Percentiles rank a stretch among this genome's conserved stretches.
phyloP scores from a whole-genome alignment of 495 filamentous ascomycete genomes.

The Hypoxylon rickii region DNA sequence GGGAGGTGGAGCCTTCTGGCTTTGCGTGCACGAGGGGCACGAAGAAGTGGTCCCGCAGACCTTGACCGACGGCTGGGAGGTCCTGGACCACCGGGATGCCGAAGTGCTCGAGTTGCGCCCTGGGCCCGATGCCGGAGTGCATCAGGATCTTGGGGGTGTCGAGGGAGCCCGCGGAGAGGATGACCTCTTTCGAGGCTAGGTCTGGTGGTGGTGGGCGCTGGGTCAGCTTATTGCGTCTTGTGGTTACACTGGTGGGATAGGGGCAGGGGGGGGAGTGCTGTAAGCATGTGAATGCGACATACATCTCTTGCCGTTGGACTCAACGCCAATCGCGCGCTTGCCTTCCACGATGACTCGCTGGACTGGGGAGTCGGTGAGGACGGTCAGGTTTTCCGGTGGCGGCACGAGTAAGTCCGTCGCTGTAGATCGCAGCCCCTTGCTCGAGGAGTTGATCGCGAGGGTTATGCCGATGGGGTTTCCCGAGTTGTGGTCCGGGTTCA shows the following conservation, averaged over 20 bases:
- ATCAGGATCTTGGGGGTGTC: slow-evolving; percentile 65
- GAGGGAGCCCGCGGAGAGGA: slow-evolving; percentile 61
- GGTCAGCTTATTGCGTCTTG: too few relatives aligned
- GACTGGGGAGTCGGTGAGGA: slow-evolving; percentile 55
- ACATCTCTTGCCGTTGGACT: slow-evolving; percentile 42
- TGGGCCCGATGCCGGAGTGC: slow-evolving; percentile 67
- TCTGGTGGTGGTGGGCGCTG: too few relatives aligned
- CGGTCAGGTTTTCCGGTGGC: slow-evolving; percentile 54
- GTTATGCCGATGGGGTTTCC: slow-evolving; percentile 65
- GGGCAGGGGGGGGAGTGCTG: background rate
- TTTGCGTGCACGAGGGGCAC: slow-evolving; percentile 35
- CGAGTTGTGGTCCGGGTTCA: slow-evolving; percentile 62
- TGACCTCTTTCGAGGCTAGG: slow-evolving; percentile 60
- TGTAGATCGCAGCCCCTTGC: slow-evolving; percentile 55
- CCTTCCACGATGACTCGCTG: slow-evolving; percentile 56
- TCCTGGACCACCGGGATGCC: slow-evolving; percentile 57
- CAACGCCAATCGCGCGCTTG: slow-evolving; percentile 57
- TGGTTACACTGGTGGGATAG: too few relatives aligned
- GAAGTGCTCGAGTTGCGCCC: slow-evolving; percentile 54
- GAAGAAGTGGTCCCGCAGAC: slow-evolving; percentile 59
- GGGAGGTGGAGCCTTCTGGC: slow-evolving; percentile 33
- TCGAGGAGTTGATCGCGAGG: slow-evolving; percentile 51
- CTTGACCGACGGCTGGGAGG: slow-evolving; percentile 57
- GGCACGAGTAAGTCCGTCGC: slow-evolving; percentile 53
- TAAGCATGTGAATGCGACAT: too few relatives aligned